Evolutionary conservation across 2,329 filamentous ascomycete species (phyloP), one percentile per base, ranked within the genome.

Genomic region (Verticillium isaacii): DNA sequence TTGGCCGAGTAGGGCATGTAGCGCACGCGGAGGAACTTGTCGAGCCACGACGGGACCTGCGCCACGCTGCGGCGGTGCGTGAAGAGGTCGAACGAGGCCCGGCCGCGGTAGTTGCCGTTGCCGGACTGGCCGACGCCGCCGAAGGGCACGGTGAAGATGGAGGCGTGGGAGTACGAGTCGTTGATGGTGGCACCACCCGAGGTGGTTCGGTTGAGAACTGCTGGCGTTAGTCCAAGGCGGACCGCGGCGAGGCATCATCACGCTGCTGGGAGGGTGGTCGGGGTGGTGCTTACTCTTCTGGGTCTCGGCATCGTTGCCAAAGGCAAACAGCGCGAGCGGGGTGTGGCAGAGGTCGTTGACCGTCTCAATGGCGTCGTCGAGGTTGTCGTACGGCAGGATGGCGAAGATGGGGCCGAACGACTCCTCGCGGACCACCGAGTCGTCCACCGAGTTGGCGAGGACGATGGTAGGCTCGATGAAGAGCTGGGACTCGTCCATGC

Each of bases 381-480:
- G 81, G 68, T 86, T 83, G 66, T 92, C 85, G 61, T 92, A 89
- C 0, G 92, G 84, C 60, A 96, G 78, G 65, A 98, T 87, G 65
- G 91, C 89, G 67, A 96, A 92, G 63, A 97, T 82, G n/a, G 95
- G 95, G 7, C 94, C 95, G 72, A 99, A 99, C 54, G 89, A 92
- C 78, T 99, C 95, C 65, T 96, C 86, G 71, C 97, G 84, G 75
- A 97, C 85, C 8, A 89, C 83, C 76, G 97, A 94, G 57, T 93
- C 84, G 32, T 77, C 64, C 17, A 84, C 72, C 64, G 86, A 87
- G 66, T 91, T 82, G 41, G 97, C 89, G 64, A 92, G 83, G n/a
- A 99, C 88, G n/a, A 94, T 87, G 0, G 95, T 99, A 1, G 93
- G 92, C 73, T 94, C 92, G 68, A 99, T 95, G 76, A 90, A 97